Conservation (phyloP, 2,329 filamentous ascomycete genomes). For the Colletotrichum paranaense region DNA sequence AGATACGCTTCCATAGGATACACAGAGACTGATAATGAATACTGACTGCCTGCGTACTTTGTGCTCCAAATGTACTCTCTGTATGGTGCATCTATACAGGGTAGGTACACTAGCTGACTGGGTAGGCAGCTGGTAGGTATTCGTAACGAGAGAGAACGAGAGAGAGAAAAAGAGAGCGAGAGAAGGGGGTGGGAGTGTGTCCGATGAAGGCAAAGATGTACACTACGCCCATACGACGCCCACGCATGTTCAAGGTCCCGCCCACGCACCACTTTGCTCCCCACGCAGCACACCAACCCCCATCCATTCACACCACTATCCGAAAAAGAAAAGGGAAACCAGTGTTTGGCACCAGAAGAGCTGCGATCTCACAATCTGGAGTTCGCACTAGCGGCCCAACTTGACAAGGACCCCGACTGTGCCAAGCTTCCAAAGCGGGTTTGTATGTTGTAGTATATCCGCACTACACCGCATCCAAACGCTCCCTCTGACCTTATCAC, state of each 20-base stretch:
- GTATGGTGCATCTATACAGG: too few relatives aligned
- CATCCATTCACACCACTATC: neutral
- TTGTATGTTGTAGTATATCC: conserved; percentile 23
- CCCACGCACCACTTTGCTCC: neutral
- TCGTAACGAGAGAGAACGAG: too few relatives aligned
- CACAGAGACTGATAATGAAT: too few relatives aligned
- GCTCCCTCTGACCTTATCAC: neutral
- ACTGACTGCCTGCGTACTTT: too few relatives aligned
- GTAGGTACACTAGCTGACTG: too few relatives aligned
- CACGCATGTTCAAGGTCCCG: neutral
- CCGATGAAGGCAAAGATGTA: conserved; percentile 8
- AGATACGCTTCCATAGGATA: too few relatives aligned
- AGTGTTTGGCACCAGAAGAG: neutral
- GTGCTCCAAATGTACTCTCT: too few relatives aligned
- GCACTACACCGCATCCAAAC: conserved; percentile 20
- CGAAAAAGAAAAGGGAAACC: conserved; percentile 9
- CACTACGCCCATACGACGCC: neutral
- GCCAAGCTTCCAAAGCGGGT: conserved; percentile 25
- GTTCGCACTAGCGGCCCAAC: conserved; percentile 32
- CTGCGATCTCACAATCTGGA: conserved; percentile 29
- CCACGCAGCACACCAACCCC: neutral
- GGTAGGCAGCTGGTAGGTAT: too few relatives aligned
- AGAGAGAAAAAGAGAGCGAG: too few relatives aligned
- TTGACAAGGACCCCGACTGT: conserved; percentile 23
- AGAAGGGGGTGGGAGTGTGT: neutral